Conservation (phyloP, 2,329 filamentous ascomycete species). For the Clathrospora elynae region DNA sequence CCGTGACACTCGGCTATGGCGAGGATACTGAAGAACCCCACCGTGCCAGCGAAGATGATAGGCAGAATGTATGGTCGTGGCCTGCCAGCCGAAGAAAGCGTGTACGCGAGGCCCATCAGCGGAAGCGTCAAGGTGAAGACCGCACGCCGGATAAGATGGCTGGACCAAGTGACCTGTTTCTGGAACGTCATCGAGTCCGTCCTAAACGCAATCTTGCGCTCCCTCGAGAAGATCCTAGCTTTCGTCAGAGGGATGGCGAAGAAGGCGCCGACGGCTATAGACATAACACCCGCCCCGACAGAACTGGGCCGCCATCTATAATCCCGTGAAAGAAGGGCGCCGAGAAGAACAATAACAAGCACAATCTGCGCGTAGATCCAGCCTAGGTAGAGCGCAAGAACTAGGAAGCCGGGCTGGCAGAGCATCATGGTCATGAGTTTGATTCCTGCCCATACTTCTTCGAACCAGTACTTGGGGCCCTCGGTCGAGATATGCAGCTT, state of each 20-base stretch:
- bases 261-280: slow-evolving; percentile 70
- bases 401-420: slow-evolving; percentile 72
- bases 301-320: slow-evolving; percentile 68
- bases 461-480: slow-evolving; percentile 76
- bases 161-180: slow-evolving; percentile 69
- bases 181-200: slow-evolving; percentile 71
- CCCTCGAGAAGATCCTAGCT: slow-evolving; percentile 70
- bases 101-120: slow-evolving; percentile 69
- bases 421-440: slow-evolving; percentile 72
- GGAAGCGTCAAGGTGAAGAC: slow-evolving; percentile 72
- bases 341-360: slow-evolving; percentile 71
- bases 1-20: slow-evolving; percentile 78
- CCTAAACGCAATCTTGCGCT: slow-evolving; percentile 62
- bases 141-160: slow-evolving; percentile 70
- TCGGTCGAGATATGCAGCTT: slow-evolving; percentile 75
- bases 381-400: slow-evolving; percentile 72
- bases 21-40: slow-evolving; percentile 74
- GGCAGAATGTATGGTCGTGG: slow-evolving; percentile 64
- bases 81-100: slow-evolving; percentile 67
- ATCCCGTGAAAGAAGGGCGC: slow-evolving; percentile 70
- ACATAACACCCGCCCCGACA: slow-evolving; percentile 69
- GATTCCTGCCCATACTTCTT: slow-evolving; percentile 74
- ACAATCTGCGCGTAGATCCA: slow-evolving; percentile 82
- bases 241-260: slow-evolving; percentile 75
- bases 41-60: slow-evolving; percentile 66